Evolutionary conservation across 345 rosid genomes (phyloP), one percentile per base, ranked within the genome.

Genomic region (Arabis hirsuta): DNA sequence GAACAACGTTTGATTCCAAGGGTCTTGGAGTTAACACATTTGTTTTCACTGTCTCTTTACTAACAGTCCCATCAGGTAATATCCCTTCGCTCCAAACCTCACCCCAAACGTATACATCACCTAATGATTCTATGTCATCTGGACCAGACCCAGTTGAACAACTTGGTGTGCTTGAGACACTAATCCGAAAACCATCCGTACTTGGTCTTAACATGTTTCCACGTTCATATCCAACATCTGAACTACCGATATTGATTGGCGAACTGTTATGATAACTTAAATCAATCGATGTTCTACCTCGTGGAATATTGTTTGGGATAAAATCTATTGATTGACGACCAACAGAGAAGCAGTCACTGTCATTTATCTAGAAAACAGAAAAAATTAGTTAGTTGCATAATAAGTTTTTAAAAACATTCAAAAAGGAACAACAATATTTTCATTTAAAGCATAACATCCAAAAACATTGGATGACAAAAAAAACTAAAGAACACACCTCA

Each of bases 101-200:
- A 62, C 97, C 98, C 98, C 98, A 94, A 10, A 91, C 73, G 58
- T 89, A 94, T 63, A 94, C 91, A 81, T 94, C 98, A 69, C 98
- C 98, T 62, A 94, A 80, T 16, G 96, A 91, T 81, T 94, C 98
- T 71, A 94, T 89, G 78, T 94, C 98, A 91, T 94, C 98, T 47
- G 88, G 97, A 76, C 98, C 98, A 61, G 98, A 91, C 65, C 95
- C 90, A 80, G 96, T 91, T 36, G 98, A 87, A 88, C 95, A 86
- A 78, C 98, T 91, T 62, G 96, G 98, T 68, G 95, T 85, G 82
- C 97, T 91, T 66, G 97, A 94, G 79, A 94, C 95, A 78, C 98
- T 94, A 68, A 91, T 74, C 61, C 98, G 89, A 62, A 91, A 86
- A 81, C 96, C 97, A 87, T 91, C 98, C 63, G 76, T 76, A 76